Percentiles rank a stretch among this genome's conserved stretches.
These are phyloP conservation scores for Xerocomus brunneocitrinus DNA, from an alignment of 768 basidiomycete genomes.

Conservation along the genomic window DNA sequence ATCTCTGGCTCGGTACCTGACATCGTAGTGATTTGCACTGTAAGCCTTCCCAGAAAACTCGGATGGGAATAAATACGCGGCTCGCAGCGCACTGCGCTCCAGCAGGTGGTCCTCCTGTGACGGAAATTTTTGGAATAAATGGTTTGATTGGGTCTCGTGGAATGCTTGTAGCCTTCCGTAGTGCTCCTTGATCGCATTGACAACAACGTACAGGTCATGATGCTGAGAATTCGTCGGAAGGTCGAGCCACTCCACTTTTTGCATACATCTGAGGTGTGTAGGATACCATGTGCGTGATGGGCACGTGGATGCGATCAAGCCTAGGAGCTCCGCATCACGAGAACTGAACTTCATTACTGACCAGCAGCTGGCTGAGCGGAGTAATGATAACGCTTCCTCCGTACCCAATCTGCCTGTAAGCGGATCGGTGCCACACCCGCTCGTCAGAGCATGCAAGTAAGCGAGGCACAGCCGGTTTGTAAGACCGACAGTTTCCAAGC, in stretches of 20 bases:
- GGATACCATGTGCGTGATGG: slow-evolving; percentile 39
- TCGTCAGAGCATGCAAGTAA: slow-evolving; percentile 45
- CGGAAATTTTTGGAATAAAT: slow-evolving; percentile 2
- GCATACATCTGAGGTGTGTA: slow-evolving; percentile 33
- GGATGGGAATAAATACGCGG: background rate
- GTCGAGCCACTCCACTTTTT: slow-evolving; percentile 30
- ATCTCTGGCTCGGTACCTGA: slow-evolving; percentile 7
- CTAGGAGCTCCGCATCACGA: slow-evolving; percentile 29
- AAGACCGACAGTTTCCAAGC: slow-evolving; percentile 16
- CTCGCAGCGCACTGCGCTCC: slow-evolving; percentile 9
- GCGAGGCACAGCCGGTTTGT: slow-evolving; percentile 32
- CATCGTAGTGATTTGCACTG: background rate
- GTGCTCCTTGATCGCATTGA: slow-evolving; percentile 27
- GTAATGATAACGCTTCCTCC: slow-evolving; percentile 30
- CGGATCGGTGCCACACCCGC: slow-evolving; percentile 37
- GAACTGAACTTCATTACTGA: slow-evolving; percentile 35
- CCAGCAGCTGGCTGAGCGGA: slow-evolving; percentile 34
- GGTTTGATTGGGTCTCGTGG: background rate
- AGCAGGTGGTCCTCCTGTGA: slow-evolving; percentile 6
- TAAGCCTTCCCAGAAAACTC: background rate
- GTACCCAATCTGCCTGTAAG: slow-evolving; percentile 26
- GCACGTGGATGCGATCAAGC: slow-evolving; percentile 30
- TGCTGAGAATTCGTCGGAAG: slow-evolving; percentile 27
- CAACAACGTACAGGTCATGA: slow-evolving; percentile 19
- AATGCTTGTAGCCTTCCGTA: slow-evolving; percentile 12